Conservation (phyloP, 208 protist genomes). For the Leishmania amazonensis region DNA sequence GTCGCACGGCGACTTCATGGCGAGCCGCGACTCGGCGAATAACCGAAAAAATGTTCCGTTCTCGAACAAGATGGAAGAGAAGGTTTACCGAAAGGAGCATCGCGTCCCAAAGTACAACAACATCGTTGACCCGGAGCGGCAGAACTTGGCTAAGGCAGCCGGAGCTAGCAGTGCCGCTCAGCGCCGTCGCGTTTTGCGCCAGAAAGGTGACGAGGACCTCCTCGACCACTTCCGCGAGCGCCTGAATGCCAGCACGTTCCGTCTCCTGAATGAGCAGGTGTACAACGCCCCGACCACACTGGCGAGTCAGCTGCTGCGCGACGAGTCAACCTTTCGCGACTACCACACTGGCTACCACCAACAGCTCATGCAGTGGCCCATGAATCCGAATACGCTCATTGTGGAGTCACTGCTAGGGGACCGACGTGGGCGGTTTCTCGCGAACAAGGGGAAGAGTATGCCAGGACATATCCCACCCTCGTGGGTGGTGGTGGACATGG, state of each 20-base stretch:
- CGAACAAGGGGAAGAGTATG: constrained; percentile 84
- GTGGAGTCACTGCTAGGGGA: constrained; percentile 81
- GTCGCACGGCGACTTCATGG: constrained; percentile 37
- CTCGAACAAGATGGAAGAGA: constrained; percentile 56
- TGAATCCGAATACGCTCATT: constrained; percentile 92
- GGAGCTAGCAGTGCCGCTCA: constrained; percentile 84
- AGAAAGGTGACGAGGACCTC: constrained; percentile 79
- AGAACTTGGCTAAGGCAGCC: constrained; percentile 34
- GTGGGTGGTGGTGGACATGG: constrained; percentile 95
- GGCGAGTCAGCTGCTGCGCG: constrained; percentile 78
- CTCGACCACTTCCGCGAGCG: constrained; percentile 84
- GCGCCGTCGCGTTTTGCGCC: constrained; percentile 70
- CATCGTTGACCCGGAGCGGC: constrained; percentile 31
- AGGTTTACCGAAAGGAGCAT: constrained; percentile 56
- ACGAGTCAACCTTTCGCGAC: constrained; percentile 74
- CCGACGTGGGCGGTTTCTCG: constrained; percentile 73
- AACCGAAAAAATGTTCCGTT: constrained; percentile 77
- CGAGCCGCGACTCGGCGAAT: constrained; percentile 76
- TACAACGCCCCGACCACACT: constrained; percentile 85
- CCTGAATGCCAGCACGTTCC: constrained; percentile 86
- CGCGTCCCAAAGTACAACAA: constrained; percentile 55
- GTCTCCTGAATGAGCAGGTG: constrained; percentile 88
- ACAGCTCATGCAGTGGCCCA: constrained; percentile 93
- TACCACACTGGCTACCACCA: constrained; percentile 95
- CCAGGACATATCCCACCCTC: constrained; percentile 76